phyloP scores from a whole-genome alignment of 164 flowering plant genomes.

The Platanus orientalis region DNA sequence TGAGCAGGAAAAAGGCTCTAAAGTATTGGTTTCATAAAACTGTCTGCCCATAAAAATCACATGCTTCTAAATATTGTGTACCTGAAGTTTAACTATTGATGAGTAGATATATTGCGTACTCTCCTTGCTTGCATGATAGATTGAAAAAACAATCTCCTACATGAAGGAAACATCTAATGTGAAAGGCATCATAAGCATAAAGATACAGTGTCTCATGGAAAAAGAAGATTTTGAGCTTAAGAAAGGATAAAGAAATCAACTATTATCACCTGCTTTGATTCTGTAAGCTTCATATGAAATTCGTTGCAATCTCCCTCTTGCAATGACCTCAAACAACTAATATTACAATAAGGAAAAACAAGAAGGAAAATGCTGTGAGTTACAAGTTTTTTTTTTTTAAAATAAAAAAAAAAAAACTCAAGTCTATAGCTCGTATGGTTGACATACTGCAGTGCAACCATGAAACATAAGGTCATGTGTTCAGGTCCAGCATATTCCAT shows the following conservation, averaged over 20 bases:
- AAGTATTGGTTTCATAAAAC: background rate
- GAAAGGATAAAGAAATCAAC: background rate
- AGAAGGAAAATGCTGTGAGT: background rate
- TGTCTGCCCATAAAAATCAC: background rate
- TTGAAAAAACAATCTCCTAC: constrained; percentile 75
- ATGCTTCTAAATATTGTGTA: constrained; percentile 18
- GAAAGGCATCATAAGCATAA: background rate
- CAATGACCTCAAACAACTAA: constrained; percentile 82
- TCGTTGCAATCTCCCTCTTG: constrained; percentile 72
- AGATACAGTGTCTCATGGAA: background rate
- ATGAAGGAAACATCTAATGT: constrained; percentile 2
- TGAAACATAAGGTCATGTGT: constrained; percentile 9
- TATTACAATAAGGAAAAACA: constrained; percentile 11
- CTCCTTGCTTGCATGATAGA: constrained; percentile 80
- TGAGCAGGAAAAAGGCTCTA: background rate
- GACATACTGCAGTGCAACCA: constrained; percentile 1
- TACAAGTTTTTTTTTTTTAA: too few species aligned
- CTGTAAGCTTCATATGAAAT: constrained; percentile 46
- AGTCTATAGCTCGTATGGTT: too few species aligned
- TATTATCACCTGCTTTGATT: constrained; percentile 71
- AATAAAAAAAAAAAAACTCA: too few species aligned
- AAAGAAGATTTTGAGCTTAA: background rate
- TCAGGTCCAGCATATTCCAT: too few species aligned
- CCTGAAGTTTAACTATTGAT: constrained; percentile 89
- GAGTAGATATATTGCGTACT: constrained; percentile 80